A percentile compares a stretch with the other conserved stretches of the same genome.
These are phyloP conservation scores for Holtermannia corniformis DNA, from an alignment of 768 basidiomycete genomes.

Conservation along the genomic window DNA sequence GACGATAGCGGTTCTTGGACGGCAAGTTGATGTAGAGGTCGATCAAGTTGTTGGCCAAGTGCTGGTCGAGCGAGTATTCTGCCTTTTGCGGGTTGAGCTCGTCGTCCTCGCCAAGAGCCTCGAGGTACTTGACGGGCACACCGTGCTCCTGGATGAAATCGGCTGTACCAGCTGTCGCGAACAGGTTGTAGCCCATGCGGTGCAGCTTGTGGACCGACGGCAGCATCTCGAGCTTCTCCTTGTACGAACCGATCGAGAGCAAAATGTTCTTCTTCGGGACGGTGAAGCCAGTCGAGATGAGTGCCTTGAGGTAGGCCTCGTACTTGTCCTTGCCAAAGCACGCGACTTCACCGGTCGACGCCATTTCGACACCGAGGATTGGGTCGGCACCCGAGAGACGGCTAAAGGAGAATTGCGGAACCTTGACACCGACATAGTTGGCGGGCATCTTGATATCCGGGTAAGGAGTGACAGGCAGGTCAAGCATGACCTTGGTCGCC, in stretches of 20 bases:
- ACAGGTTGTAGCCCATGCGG: conserved; percentile 86
- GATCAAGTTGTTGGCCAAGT: conserved; percentile 84
- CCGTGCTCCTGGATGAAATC: conserved; percentile 96
- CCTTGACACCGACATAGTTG: conserved; percentile 97
- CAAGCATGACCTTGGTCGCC: conserved; percentile 98
- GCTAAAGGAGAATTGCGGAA: conserved; percentile 98
- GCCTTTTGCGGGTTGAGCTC: conserved; percentile 70
- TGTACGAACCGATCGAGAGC: conserved; percentile 91
- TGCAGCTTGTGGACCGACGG: conserved; percentile 93
- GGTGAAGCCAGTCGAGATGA: conserved; percentile 91
- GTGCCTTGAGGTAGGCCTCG: conserved; percentile 94
- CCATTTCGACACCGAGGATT: conserved; percentile 98
- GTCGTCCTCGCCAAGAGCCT: conserved; percentile 61
- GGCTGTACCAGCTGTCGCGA: conserved; percentile 92
- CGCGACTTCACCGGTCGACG: conserved; percentile 97
- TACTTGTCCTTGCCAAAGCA: conserved; percentile 97
- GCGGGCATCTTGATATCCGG: conserved; percentile 75
- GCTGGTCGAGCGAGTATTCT: conserved; percentile 94
- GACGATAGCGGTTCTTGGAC: conserved; percentile 92
- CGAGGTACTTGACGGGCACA: conserved; percentile 95
- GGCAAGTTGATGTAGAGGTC: conserved; percentile 99
- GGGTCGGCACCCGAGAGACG: conserved; percentile 95
- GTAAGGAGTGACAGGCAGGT: conserved; percentile 76
- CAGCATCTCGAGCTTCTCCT: conserved; percentile 93
- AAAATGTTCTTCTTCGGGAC: conserved; percentile 95